Base-by-base conservation (phyloP, 768 basidiomycete genomes). In the Collybia sordida region DNA sequence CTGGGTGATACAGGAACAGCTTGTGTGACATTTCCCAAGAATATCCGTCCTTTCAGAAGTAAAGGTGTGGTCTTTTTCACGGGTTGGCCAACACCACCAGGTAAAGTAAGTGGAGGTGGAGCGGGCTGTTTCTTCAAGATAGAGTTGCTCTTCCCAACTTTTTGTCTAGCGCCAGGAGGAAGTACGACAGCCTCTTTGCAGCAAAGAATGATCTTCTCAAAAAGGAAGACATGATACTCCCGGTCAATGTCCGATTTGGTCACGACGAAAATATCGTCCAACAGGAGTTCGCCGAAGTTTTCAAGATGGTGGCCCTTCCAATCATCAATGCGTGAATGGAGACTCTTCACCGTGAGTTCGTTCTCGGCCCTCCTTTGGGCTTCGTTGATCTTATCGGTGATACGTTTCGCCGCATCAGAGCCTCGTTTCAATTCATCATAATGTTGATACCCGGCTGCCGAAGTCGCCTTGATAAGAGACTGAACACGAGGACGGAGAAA, bases 261-360 rank as follows among this genome's bases (percentile, higher is more conserved):
- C 50, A 98, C 97, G 50, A 87, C 84, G 68, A 98, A 98, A 49
- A 93, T 81, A 65, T 98, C 97, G 65, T 98, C 95, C 24, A 98
- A 81, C 27, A 96, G 79, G 47, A 99, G 87, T 58, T 91, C 85
- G 52, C 97, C 97, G 56, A 99, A 98, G 66, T 93, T 90, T 58
- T 85, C 85, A 34, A 98, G 79, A 59, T 96, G 91, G 67, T 99
- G 97, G 9, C 96, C 96, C 67, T 98, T 98, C 97, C 97, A 99
- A 66, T 99, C 97, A 56, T 95, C 93, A 41, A 99, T 93, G 39
- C 97, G 86, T 23, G 75, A 73, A 54, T 86, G 78, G 6, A 99
- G 81, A 59, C 87, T 90, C 67, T 88, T 83, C 49, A 97, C 93
- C 4, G 93, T 97, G 59, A 86, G 87, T 37, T 86, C 75, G 60